Conservation (phyloP, 306 rosid genomes). For the Quercus berberidifolia region DNA sequence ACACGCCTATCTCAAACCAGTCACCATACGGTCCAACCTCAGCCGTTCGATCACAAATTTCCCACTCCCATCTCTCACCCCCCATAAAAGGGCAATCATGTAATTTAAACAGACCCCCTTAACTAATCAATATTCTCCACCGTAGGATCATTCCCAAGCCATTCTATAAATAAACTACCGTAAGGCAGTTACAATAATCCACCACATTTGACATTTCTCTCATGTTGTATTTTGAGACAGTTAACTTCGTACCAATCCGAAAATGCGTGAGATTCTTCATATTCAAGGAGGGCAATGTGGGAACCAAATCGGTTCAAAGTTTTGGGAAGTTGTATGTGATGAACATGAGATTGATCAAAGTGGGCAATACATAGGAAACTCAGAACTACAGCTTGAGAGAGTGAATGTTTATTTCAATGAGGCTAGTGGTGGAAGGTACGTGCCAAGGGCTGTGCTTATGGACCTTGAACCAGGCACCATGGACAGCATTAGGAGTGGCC, state of each 20-base stretch:
- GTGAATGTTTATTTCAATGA: conserved; percentile 58
- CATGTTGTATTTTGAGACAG: background rate
- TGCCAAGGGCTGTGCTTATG: conserved; percentile 77
- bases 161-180: conserved; percentile 30
- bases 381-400: conserved; percentile 55
- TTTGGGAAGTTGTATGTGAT: conserved; percentile 68
- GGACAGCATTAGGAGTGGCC: conserved; percentile 56
- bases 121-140: background rate
- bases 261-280: conserved; percentile 78
- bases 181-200: conserved; percentile 16
- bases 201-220: background rate
- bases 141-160: conserved; percentile 8
- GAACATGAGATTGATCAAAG: conserved; percentile 61
- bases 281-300: conserved; percentile 81
- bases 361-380: conserved; percentile 41
- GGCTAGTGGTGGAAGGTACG: conserved; percentile 55
- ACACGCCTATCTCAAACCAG: background rate
- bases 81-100: background rate
- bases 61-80: background rate
- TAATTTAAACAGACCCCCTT: background rate
- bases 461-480: conserved; percentile 86
- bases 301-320: conserved; percentile 65
- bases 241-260: background rate
- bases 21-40: conserved; percentile 3
- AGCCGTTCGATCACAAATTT: conserved; percentile 21